Evolutionary conservation across 2,329 filamentous ascomycete genomes (phyloP).

Genomic region (Hypomyces rosellus): DNA sequence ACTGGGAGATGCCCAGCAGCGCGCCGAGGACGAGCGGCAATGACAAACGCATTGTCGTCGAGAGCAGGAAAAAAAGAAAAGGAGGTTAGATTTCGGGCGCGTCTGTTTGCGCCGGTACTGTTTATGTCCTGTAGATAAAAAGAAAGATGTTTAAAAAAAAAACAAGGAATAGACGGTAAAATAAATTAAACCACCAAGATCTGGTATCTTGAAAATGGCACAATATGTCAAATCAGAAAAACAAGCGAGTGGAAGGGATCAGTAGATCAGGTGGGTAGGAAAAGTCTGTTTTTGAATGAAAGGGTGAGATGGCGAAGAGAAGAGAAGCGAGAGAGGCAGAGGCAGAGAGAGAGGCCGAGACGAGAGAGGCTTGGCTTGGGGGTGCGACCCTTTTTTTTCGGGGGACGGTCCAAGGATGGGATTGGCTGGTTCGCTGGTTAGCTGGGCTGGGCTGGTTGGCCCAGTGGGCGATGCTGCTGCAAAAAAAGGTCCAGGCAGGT

Average conservation of each 20-base stretch:
- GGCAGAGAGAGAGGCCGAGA: background rate
- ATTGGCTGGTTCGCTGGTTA: too few relatives aligned
- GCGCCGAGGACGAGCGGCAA: slow-evolving; percentile 18
- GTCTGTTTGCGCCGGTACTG: background rate
- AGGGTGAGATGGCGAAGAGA: background rate
- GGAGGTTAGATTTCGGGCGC: background rate
- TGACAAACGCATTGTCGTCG: slow-evolving; percentile 17
- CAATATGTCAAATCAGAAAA: background rate
- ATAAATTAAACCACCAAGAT: background rate
- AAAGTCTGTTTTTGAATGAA: background rate
- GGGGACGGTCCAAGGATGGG: background rate
- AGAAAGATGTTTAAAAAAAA: slow-evolving; percentile 3
- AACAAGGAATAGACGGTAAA: background rate
- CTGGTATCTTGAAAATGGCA: background rate
- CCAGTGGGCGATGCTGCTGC: too few relatives aligned
- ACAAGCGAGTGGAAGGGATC: slow-evolving; percentile 11
- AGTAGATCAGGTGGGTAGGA: slow-evolving; percentile 3
- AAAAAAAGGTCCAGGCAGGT: too few relatives aligned
- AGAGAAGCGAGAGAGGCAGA: background rate
- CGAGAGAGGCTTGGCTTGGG: background rate
- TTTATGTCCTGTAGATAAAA: background rate
- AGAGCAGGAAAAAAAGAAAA: background rate
- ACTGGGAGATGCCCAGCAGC: slow-evolving; percentile 16
- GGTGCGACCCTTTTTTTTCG: too few relatives aligned
- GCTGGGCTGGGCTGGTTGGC: too few relatives aligned